These are phyloP conservation scores for Raphanus raphanistrum DNA, from an alignment of 345 rosid genomes.

Conservation along the genomic window DNA sequence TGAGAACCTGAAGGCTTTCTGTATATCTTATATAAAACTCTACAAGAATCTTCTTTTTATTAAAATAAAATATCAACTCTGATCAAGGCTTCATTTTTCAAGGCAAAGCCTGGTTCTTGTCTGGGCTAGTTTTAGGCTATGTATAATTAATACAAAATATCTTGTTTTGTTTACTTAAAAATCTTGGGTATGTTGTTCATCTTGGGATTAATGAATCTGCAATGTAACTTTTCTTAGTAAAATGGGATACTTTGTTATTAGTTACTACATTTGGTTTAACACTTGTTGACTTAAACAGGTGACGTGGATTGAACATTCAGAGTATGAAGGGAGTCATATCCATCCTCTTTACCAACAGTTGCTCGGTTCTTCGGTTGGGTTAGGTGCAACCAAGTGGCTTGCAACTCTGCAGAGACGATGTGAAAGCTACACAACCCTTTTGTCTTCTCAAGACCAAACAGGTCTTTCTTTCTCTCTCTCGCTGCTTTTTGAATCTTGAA, in stretches of 20 bases:
- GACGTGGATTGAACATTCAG: slow-evolving; percentile 69
- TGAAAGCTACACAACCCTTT: slow-evolving; percentile 41
- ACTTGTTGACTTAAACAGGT: slow-evolving; percentile 43
- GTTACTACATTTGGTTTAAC: slow-evolving; percentile 17
- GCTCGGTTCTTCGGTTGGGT: slow-evolving; percentile 50
- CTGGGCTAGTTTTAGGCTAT: slow-evolving; percentile 24
- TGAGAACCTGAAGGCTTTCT: slow-evolving; percentile 44
- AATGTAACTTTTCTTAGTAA: neutral
- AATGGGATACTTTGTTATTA: neutral
- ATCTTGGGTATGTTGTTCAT: slow-evolving; percentile 1
- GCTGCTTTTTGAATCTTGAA: slow-evolving; percentile 8
- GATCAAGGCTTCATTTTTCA: slow-evolving; percentile 34
- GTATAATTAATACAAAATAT: slow-evolving; percentile 2
- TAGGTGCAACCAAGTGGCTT: slow-evolving; percentile 69
- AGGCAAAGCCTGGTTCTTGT: slow-evolving; percentile 35
- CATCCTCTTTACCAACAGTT: slow-evolving; percentile 48
- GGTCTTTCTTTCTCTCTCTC: slow-evolving; percentile 30
- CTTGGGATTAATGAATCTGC: slow-evolving; percentile 13
- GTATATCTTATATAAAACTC: slow-evolving; percentile 32
- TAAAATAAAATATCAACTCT: slow-evolving; percentile 4
- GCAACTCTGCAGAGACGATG: slow-evolving; percentile 55
- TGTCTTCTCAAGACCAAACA: slow-evolving; percentile 50
- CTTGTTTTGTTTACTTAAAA: slow-evolving; percentile 15
- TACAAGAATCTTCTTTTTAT: slow-evolving; percentile 34
- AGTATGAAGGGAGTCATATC: slow-evolving; percentile 50